These are phyloP conservation scores for Elongisporangium anandrum DNA, from an alignment of 352 stramenopile genomes.

Conservation along the genomic window DNA sequence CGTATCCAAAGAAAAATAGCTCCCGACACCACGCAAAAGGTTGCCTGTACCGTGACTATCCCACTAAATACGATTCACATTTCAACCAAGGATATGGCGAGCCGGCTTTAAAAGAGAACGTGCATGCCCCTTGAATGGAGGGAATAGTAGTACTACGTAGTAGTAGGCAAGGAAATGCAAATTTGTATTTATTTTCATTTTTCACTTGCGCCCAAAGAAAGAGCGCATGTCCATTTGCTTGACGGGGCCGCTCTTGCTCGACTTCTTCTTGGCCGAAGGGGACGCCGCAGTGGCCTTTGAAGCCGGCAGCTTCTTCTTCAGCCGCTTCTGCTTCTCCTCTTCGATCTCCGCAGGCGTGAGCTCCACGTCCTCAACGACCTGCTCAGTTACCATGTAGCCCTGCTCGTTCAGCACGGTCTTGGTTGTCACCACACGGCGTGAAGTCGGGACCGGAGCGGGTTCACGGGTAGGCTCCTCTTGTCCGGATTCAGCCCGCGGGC, in stretches of 20 bases:
- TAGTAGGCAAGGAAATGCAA: not conserved
- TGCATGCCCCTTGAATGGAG: not conserved
- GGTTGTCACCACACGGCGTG: constrained; percentile 47
- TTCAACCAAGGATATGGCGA: not conserved
- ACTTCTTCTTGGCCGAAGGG: constrained; percentile 36
- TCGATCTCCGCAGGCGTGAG: constrained; percentile 52
- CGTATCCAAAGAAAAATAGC: not conserved
- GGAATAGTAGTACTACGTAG: not conserved
- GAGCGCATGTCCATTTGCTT: constrained; percentile 72
- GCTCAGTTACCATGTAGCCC: constrained; percentile 86
- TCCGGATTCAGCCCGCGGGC: constrained; percentile 4
- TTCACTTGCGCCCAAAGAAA: constrained; percentile 47
- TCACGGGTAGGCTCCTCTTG: constrained; percentile 24
- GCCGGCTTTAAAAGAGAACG: too few species aligned
- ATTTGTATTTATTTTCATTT: not conserved
- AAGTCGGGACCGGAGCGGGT: constrained; percentile 25
- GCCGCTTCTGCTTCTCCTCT: constrained; percentile 34
- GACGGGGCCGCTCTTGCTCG: constrained; percentile 29
- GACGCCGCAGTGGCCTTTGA: constrained; percentile 28
- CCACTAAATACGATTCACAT: not conserved
- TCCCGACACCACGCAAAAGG: not conserved
- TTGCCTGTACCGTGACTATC: not conserved
- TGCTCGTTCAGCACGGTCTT: constrained; percentile 79
- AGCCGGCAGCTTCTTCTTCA: constrained; percentile 53
- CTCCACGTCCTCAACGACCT: constrained; percentile 65